These are phyloP conservation scores for Parmales sp. DNA, from an alignment of 108 stramenopile genomes.

Conservation along the genomic window DNA sequence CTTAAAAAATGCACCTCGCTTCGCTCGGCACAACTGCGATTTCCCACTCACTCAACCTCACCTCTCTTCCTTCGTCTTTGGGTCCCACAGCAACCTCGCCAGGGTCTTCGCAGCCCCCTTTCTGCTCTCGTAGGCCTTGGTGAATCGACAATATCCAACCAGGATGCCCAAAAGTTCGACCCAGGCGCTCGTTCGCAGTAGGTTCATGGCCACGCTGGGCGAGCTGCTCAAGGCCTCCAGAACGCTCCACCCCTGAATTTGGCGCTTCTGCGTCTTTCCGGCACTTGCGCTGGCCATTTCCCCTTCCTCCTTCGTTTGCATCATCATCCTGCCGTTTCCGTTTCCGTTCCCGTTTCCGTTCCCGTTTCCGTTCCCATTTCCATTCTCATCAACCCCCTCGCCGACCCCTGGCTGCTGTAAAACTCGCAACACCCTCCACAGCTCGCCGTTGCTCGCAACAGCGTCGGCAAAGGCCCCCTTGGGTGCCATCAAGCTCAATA, in stretches of 20 bases:
- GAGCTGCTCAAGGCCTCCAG: conserved; percentile 49
- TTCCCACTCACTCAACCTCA: neutral
- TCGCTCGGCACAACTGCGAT: neutral
- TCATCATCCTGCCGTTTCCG: neutral
- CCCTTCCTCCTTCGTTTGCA: conserved; percentile 25
- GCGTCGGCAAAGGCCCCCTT: conserved; percentile 49
- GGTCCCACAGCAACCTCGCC: conserved; percentile 52
- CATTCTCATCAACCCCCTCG: neutral
- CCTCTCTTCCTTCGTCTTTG: conserved; percentile 32
- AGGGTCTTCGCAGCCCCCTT: conserved; percentile 47
- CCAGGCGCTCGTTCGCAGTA: conserved; percentile 44
- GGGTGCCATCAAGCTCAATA: conserved; percentile 38
- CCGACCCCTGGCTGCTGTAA: conserved; percentile 24
- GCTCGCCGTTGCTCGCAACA: conserved; percentile 26
- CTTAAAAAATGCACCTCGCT: too few relatives aligned
- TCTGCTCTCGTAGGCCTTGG: conserved; percentile 35
- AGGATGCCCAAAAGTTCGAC: conserved; percentile 51
- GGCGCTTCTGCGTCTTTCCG: conserved; percentile 21
- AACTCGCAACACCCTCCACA: conserved; percentile 44
- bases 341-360: neutral
- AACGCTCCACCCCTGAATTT: conserved; percentile 39
- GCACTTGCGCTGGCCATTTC: conserved; percentile 8
- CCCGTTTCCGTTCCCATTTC: neutral
- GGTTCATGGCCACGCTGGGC: conserved; percentile 34
- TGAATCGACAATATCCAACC: conserved; percentile 44